Percentiles rank a stretch among this genome's conserved stretches.
Evolutionary conservation across 768 basidiomycete species (phyloP).

Genomic region (Russula brevipes): DNA sequence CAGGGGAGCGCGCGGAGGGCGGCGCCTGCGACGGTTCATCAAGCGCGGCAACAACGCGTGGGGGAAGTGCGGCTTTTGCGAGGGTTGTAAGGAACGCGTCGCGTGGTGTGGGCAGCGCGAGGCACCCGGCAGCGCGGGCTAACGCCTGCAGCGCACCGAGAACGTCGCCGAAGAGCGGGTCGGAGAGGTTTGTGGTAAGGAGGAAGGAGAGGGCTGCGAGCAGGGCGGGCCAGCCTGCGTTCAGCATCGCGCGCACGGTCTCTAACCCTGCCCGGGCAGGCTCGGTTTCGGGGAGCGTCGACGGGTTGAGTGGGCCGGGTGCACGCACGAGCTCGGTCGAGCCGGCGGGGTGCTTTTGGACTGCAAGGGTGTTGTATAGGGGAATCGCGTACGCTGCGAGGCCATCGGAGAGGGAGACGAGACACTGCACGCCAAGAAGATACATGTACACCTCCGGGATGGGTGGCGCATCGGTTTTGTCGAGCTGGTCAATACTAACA

Average conservation of each 20-base stretch:
- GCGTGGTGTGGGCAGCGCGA: constrained; percentile 80
- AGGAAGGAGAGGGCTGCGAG: constrained; percentile 87
- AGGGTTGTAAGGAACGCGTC: constrained; percentile 90
- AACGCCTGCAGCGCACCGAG: constrained; percentile 78
- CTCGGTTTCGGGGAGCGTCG: constrained; percentile 49
- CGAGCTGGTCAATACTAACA: constrained; percentile 89
- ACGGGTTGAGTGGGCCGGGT: constrained; percentile 65
- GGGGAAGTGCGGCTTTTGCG: constrained; percentile 89
- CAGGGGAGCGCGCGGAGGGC: constrained; percentile 51
- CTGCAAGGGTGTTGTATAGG: constrained; percentile 65
- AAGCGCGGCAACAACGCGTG: constrained; percentile 79
- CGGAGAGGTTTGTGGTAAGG: constrained; percentile 85
- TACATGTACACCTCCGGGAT: constrained; percentile 95
- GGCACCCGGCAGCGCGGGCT: constrained; percentile 83
- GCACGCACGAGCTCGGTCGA: constrained; percentile 64
- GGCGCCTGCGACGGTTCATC: constrained; percentile 53
- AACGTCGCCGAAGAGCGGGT: constrained; percentile 85
- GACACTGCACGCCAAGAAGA: constrained; percentile 83
- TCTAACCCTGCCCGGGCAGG: constrained; percentile 51
- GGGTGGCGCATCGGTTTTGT: constrained; percentile 91
- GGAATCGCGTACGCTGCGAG: constrained; percentile 70
- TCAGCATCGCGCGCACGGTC: constrained; percentile 72
- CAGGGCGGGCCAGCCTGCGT: constrained; percentile 87
- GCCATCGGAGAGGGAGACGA: constrained; percentile 82
- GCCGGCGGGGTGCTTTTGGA: constrained; percentile 55